These are phyloP conservation scores for Phytophthora pistaciae DNA, from an alignment of 352 stramenopile species.

Conservation along the genomic window DNA sequence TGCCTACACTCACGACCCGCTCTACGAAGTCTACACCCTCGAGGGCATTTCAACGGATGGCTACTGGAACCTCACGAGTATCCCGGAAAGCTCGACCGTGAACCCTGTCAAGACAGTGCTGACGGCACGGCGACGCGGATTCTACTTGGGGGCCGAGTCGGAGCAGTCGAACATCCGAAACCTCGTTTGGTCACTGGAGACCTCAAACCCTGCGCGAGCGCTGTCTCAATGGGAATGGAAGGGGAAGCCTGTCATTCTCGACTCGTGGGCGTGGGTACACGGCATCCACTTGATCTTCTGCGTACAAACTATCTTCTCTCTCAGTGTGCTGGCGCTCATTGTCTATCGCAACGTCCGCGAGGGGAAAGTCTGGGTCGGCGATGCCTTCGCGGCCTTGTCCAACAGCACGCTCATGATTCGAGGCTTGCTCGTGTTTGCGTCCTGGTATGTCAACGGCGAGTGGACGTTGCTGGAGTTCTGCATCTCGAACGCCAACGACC, in stretches of 20 bases:
- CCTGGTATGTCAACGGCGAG: slow-evolving; percentile 52
- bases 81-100: slow-evolving; percentile 23
- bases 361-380: slow-evolving; percentile 52
- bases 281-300: slow-evolving; percentile 51
- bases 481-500: slow-evolving; percentile 41
- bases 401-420: slow-evolving; percentile 47
- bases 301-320: slow-evolving; percentile 40
- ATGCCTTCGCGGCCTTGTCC: slow-evolving; percentile 46
- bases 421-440: slow-evolving; percentile 42
- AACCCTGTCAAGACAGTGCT: slow-evolving; percentile 39
- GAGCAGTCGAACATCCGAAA: slow-evolving; percentile 59
- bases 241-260: slow-evolving; percentile 29
- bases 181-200: slow-evolving; percentile 37
- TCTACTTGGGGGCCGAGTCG: slow-evolving; percentile 46
- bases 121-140: slow-evolving; percentile 40
- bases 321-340: slow-evolving; percentile 44
- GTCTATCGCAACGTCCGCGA: slow-evolving; percentile 38
- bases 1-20: slow-evolving; percentile 34
- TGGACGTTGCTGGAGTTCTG: slow-evolving; percentile 60
- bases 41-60: slow-evolving; percentile 24
- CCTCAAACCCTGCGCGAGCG: slow-evolving; percentile 16
- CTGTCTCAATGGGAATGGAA: slow-evolving; percentile 42
- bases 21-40: slow-evolving; percentile 44
- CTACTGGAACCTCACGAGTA: slow-evolving; percentile 44
- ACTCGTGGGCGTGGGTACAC: slow-evolving; percentile 66